Evolutionary conservation across 305 asterid genomes (phyloP), one percentile per base, ranked within the genome.

Genomic region (Caryopteris hybrid): DNA sequence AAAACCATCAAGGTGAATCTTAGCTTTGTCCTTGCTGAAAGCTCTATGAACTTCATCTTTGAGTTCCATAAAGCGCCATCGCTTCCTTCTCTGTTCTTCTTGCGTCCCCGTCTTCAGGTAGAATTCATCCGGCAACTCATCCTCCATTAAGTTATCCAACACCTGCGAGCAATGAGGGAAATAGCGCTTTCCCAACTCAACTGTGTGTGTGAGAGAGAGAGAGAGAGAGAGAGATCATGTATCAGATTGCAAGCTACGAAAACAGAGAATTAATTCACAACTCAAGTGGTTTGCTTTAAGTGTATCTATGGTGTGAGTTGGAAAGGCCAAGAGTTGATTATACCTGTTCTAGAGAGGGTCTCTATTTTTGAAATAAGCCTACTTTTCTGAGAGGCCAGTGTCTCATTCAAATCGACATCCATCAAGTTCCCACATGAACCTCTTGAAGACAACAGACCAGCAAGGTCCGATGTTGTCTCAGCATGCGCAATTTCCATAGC

Each of bases 401-500:
- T 78, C 83, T 88, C 96, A 9, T 89, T 89, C 78, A 89, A 79
- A 80, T 86, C 94, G 12, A 86, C 84, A 76, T 84, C 91, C 84
- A 79, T 81, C 82, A 84, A 77, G 74, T 72, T 84, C 74, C 88
- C 94, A 61, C 80, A 70, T 9, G 95, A 82, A 59, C 81, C 76
- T 75, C 83, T 78, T 27, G 89, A 81, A 22, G 83, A 64, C 72
- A 83, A 67, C 66, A 81, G 85, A 53, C 78, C 79, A 5, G 82
- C 80, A 38, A 76, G 77, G 66, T 79, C 83, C 9, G 84, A 66
- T 48, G 89, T 78, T 12, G 87, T 77, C 83, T 88, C 91, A 55
- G 96, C 91, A 68, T 76, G 80, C 23, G 96, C 96, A 54, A 85
- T 89, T 45, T 89, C 88, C 96, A 89, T 86, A 56, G 91, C 91